Base-by-base conservation (phyloP, 2,329 filamentous ascomycete genomes). In the Magnaporthiopsis poae region DNA sequence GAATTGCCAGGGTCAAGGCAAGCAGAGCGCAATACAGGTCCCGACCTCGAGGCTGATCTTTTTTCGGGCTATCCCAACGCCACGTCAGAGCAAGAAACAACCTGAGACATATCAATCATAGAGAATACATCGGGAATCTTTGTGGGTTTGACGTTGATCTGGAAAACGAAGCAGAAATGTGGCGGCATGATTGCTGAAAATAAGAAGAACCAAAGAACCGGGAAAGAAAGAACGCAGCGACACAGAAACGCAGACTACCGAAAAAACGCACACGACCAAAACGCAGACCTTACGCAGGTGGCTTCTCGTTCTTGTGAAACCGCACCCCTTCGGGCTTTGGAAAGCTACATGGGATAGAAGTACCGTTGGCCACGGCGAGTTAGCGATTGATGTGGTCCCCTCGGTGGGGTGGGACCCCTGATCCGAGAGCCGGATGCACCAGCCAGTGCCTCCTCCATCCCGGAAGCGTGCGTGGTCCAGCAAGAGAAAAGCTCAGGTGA, bases 401-500 rank as follows among this genome's bases (percentile, higher is more conserved):
- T 61, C 15, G 25, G 9, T 15, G 60, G 60, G 60, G 11, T 61
- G 60, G n/a, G 46, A 11, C 21, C 46, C 46, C 46, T 56, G 46
- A 56, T 25, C 46, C 46, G 46, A 56, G 21, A 25, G 46, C 46
- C 46, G 46, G 46, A 56, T 21, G 7, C 5, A 25, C 46, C 46
- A 56, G 18, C 46, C 46, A 56, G 46, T n/a, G 18, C 8, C n/a
- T 11, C 7, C 21, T 21, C n/a, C 46, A 2, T 9, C 7, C 46
- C 46, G 2, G 18, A 21, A n/a, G 46, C 3, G 46, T 56, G 46
- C 46, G 46, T 56, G 21, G 46, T 25, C 46, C 61, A 29, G 61
- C 61, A 29, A 62, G 61, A n/a, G 33, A 62, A 62, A 62, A 33
- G 31, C 61, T 62, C 61, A 62, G 61, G 61, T 62, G 61, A 62